Base-by-base conservation (phyloP, 2,329 filamentous ascomycete genomes). In the Fusarium redolens region DNA sequence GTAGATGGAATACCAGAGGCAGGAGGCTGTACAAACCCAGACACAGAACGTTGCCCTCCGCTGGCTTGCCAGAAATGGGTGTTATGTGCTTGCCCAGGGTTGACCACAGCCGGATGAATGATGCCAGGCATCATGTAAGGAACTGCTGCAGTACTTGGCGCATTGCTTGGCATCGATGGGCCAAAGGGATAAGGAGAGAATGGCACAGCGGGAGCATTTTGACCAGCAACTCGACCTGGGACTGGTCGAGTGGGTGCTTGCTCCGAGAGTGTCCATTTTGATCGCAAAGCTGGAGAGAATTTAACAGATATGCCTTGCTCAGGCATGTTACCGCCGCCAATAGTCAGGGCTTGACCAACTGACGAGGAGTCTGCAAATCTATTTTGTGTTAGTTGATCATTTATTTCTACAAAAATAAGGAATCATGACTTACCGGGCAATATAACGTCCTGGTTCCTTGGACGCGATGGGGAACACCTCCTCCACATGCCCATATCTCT, bases 401-500 rank as follows among this genome's bases (percentile, higher is more conserved):
- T 54, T 38, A 20, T 10, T n/a, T 35, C 18, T 47, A 37, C 9
- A 43, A 22, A 9, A 15, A 25, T 18, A 51, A n/a, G 12, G 17
- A 30, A 11, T 13, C 40, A n/a, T 22, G 38, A 65, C 74, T 65
- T 75, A 81, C 81, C 79, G 76, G 47, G 77, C 79, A 9, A 82
- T 62, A 33, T 81, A 78, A 18, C 47, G 50, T 3, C 61, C 54
- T 15, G 57, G 31, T 15, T 69, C 66, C 33, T 66, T 73, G 4
- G 67, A 61, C 22, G 61, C 14, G 5, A 75, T 14, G 31, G 68
- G 59, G 33, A 65, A 75, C 15, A 81, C 78, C 1, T 77, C 79
- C 9, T 82, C 80, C 9, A 83, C 79, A 3, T 57, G 38, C 5
- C 81, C 81, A 54, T 79, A 82, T 9, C 74, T 65, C 22, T 38